Percentiles rank a stretch among this genome's conserved stretches.
Evolutionary conservation across 768 basidiomycete genomes (phyloP).

Genomic region (Candolleomyces aberdarensis): DNA sequence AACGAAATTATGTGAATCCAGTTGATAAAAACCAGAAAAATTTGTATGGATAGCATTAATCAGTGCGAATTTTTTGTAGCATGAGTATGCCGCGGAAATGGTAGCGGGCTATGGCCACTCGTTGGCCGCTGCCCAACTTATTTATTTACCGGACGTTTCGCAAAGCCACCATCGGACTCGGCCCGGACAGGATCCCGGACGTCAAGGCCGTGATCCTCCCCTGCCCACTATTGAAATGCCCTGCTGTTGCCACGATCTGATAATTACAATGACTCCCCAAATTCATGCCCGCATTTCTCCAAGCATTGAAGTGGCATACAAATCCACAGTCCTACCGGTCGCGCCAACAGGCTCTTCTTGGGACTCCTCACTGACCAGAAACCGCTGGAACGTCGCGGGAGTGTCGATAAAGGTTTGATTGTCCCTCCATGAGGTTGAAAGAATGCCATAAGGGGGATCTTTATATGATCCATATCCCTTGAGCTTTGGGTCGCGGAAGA

Average conservation of each 20-base stretch:
- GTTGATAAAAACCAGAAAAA: too few species aligned
- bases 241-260: conserved; percentile 47
- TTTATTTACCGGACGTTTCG: too few species aligned
- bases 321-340: conserved; percentile 31
- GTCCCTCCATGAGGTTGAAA: conserved; percentile 29
- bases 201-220: conserved; percentile 7
- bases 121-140: too few species aligned
- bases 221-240: conserved; percentile 37
- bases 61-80: too few species aligned
- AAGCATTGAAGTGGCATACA: conserved; percentile 42
- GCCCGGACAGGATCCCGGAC: too few species aligned
- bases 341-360: conserved; percentile 19
- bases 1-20: too few species aligned
- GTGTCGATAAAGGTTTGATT: conserved; percentile 42
- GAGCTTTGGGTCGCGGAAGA: conserved; percentile 24
- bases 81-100: too few species aligned
- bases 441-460: conserved; percentile 40
- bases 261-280: conserved; percentile 36
- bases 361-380: conserved; percentile 40
- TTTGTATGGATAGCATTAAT: too few species aligned
- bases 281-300: conserved; percentile 33
- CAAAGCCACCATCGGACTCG: too few species aligned
- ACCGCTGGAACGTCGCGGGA: conserved; percentile 43
- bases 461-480: conserved; percentile 39
- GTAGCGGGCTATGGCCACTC: too few species aligned